Evolutionary conservation across 768 basidiomycete genomes (phyloP), one percentile per base, ranked within the genome.

Genomic region (Phylloporus arenicola): DNA sequence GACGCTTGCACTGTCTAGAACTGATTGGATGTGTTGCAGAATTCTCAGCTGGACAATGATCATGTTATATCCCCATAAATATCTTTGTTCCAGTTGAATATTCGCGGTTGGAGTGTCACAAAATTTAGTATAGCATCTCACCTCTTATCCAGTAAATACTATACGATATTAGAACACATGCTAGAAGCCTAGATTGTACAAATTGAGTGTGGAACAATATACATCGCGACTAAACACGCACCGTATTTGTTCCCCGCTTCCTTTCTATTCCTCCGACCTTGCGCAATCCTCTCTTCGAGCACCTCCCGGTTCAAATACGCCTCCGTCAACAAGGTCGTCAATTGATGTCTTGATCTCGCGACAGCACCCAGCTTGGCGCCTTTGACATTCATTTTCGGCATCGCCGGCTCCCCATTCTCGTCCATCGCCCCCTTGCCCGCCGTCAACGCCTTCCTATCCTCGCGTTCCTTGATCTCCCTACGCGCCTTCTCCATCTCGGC

Each of bases 241-340:
- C 91, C 91, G 58, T 93, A 92, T 76, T 92, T 93, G 69, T 89
- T 92, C 10, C 91, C 91, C 0, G 91, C 89, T 62, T 91, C 88
- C 64, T 92, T 92, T 54, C 89, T 76, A 60, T 92, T 92, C 53
- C 86, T 74, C 54, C 83, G 76, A 2, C 84, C 89, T 66, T 90
- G 82, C 0, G 91, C 90, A 56, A 92, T 89, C 70, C 70, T 82
- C 52, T 91, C 89, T 64, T 93, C 91, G 55, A 93, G 59, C 0
- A 79, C 82, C 47, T 90, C 90, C 29, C 90, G 81, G 60, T 92
- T 92, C 62, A 82, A 68, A 62, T 90, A 92, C 1, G 91, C 91
- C 50, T 92, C 87, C 35, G 80, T 84, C 39, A 93, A 74, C 47
- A 93, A 71, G 0, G 89, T 87, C 6, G 88, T 80, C 43, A 93